Conservation (phyloP, 2,329 filamentous ascomycete species). For the Hirsutella rhossiliensis region DNA sequence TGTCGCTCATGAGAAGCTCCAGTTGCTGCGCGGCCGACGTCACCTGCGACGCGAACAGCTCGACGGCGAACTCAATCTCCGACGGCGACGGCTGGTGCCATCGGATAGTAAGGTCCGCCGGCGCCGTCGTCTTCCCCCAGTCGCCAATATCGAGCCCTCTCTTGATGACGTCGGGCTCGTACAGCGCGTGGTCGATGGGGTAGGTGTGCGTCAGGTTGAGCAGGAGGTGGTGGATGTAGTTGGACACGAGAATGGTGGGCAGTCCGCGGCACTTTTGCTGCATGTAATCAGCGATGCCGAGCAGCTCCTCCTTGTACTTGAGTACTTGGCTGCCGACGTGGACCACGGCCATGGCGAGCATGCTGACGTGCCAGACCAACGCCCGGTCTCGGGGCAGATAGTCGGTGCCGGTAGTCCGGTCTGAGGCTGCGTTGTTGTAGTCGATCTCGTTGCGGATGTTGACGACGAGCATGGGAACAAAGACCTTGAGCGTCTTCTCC, state of each 20-base stretch:
- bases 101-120: constrained; percentile 66
- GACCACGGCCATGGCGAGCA: constrained; percentile 96
- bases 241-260: constrained; percentile 90
- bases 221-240: constrained; percentile 91
- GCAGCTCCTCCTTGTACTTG: constrained; percentile 77
- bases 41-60: constrained; percentile 77
- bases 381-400: constrained; percentile 86
- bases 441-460: constrained; percentile 96
- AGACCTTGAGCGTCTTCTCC: constrained; percentile 79
- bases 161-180: constrained; percentile 63
- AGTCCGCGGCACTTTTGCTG: constrained; percentile 89
- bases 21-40: constrained; percentile 64
- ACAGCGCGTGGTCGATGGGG: constrained; percentile 77
- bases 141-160: constrained; percentile 63
- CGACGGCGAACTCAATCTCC: constrained; percentile 80
- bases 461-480: constrained; percentile 80
- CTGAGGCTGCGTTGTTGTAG: constrained; percentile 89
- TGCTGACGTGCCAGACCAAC: constrained; percentile 91
- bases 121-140: constrained; percentile 72
- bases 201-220: constrained; percentile 93
- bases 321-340: constrained; percentile 87
- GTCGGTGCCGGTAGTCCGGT: constrained; percentile 84
- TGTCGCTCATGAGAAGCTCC: constrained; percentile 66
- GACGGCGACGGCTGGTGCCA: constrained; percentile 79
- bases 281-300: constrained; percentile 91